phyloP scores from a whole-genome alignment of 2,329 filamentous ascomycete genomes.

The Neonectria faginata region DNA sequence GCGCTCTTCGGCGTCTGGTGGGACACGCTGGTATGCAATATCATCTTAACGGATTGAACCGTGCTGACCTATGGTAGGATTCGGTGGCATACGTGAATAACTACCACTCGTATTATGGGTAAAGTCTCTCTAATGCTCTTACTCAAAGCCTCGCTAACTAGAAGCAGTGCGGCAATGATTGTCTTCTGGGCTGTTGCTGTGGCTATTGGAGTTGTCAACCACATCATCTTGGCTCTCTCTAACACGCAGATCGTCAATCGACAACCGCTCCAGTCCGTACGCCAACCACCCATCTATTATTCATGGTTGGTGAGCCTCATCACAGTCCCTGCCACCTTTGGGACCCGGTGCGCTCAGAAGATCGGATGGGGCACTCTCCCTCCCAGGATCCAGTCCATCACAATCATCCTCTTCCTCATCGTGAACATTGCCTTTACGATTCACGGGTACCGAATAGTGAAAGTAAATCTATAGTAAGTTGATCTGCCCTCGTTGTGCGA shows the following conservation, averaged over 20 bases:
- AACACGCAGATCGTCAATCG: constrained; percentile 16
- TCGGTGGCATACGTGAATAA: constrained; percentile 50
- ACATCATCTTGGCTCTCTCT: constrained; percentile 35
- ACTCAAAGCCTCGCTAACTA: neutral
- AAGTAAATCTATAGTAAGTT: constrained; percentile 56
- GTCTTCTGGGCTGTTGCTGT: constrained; percentile 57
- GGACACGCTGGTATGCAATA: constrained; percentile 52
- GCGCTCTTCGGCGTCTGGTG: constrained; percentile 51
- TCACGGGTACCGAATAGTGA: constrained; percentile 53
- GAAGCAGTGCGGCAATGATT: constrained; percentile 49
- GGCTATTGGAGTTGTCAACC: constrained; percentile 51
- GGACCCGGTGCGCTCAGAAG: constrained; percentile 56
- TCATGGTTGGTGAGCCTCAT: constrained; percentile 51
- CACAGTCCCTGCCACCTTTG: constrained; percentile 57
- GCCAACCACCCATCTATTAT: constrained; percentile 12
- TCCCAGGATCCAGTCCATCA: constrained; percentile 56
- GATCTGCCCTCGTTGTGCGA: too few relatives aligned
- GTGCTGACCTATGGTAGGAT: constrained; percentile 44
- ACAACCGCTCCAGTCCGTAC: neutral
- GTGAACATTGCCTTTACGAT: constrained; percentile 54
- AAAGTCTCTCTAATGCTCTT: neutral
- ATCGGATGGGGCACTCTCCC: constrained; percentile 60
- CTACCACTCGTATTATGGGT: constrained; percentile 55
- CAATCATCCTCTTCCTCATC: constrained; percentile 52
- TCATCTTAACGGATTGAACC: neutral